Percentiles rank a stretch among this genome's conserved stretches.
These are phyloP conservation scores for Gnomoniopsis sp. DNA, from an alignment of 2,329 filamentous ascomycete genomes.

Conservation along the genomic window DNA sequence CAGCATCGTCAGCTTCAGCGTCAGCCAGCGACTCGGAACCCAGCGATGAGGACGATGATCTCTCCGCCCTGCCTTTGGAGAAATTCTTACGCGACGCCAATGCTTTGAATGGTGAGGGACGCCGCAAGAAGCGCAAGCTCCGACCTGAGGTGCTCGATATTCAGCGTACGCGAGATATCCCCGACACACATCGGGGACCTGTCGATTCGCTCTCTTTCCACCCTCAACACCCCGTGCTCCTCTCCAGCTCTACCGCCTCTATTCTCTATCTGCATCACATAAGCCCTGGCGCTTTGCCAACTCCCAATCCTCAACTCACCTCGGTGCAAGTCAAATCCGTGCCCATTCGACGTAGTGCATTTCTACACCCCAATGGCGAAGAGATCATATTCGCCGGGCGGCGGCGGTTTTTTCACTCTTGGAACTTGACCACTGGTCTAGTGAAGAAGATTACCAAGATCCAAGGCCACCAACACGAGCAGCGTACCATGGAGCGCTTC, in stretches of 20 bases:
- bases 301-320: slow-evolving; percentile 84
- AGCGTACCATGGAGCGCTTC: slow-evolving; percentile 88
- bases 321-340: slow-evolving; percentile 83
- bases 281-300: slow-evolving; percentile 68
- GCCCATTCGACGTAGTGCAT: slow-evolving; percentile 79
- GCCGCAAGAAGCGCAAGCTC: slow-evolving; percentile 63
- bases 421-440: slow-evolving; percentile 78
- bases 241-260: slow-evolving; percentile 83
- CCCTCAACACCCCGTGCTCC: slow-evolving; percentile 79
- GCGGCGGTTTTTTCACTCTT: slow-evolving; percentile 88
- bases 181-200: slow-evolving; percentile 71
- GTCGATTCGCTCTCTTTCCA: slow-evolving; percentile 88
- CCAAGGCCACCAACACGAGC: slow-evolving; percentile 73
- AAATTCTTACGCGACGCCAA: slow-evolving; percentile 73
- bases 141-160: slow-evolving; percentile 88
- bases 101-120: slow-evolving; percentile 55
- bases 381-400: slow-evolving; percentile 87
- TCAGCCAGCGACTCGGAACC: slow-evolving; percentile 29
- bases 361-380: slow-evolving; percentile 68
- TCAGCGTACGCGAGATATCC: slow-evolving; percentile 81
- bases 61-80: slow-evolving; percentile 73
- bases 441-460: slow-evolving; percentile 80
- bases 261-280: slow-evolving; percentile 89
- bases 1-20: slow-evolving; percentile 32
- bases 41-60: slow-evolving; percentile 46